These are phyloP conservation scores for Fusarium duplospermum DNA, from an alignment of 2,329 filamentous ascomycete genomes.

Conservation along the genomic window DNA sequence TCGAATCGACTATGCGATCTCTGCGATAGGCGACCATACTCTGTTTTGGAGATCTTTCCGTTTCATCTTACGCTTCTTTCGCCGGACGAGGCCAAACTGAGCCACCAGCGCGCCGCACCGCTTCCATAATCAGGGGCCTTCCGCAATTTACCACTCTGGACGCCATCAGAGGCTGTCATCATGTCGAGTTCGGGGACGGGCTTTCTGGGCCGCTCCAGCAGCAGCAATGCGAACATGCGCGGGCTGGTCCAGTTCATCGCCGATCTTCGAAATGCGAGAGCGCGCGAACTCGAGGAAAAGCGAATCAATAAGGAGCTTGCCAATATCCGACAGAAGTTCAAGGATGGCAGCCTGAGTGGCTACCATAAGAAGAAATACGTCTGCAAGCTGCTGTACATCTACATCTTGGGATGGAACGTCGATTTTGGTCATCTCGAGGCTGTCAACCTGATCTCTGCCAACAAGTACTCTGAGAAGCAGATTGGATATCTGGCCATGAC, in stretches of 20 bases:
- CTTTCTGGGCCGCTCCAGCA: constrained; percentile 75
- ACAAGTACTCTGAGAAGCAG: constrained; percentile 99
- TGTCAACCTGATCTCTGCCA: constrained; percentile 95
- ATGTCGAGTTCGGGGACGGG: constrained; percentile 70
- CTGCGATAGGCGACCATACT: constrained; percentile 41
- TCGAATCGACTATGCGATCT: constrained; percentile 49
- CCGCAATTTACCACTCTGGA: constrained; percentile 32
- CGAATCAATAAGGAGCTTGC: constrained; percentile 99
- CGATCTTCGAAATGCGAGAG: constrained; percentile 92
- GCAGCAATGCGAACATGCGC: constrained; percentile 75
- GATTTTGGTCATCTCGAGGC: constrained; percentile 99
- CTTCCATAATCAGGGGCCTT: constrained; percentile 40
- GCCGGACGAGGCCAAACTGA: constrained; percentile 20
- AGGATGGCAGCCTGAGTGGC: constrained; percentile 91
- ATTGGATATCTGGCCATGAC: constrained; percentile 99
- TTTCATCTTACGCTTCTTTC: constrained; percentile 18
- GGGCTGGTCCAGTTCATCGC: constrained; percentile 98
- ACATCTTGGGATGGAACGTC: constrained; percentile 98
- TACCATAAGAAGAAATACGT: constrained; percentile 99
- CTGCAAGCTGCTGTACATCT: constrained; percentile 99
- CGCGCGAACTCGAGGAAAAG: constrained; percentile 97
- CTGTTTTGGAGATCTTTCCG: constrained; percentile 40
- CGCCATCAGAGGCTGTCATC: constrained; percentile 37
- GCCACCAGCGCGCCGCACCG: constrained; percentile 19
- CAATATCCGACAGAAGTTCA: constrained; percentile 98